Evolutionary conservation across 768 basidiomycete species (phyloP).

Genomic region (Podaxis sp.): DNA sequence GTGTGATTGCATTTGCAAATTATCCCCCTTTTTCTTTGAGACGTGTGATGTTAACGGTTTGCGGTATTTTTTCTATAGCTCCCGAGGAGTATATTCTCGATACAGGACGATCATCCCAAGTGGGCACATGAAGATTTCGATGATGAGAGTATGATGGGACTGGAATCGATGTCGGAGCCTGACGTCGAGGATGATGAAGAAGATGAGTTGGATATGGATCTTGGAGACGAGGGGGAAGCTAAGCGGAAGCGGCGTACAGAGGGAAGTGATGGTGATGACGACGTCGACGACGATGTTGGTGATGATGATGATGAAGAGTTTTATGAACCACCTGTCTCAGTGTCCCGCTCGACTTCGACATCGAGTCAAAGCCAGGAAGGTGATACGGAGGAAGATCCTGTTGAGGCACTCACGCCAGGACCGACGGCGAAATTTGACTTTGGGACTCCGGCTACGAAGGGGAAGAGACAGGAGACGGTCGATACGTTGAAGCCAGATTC

Average conservation of each 20-base stretch:
- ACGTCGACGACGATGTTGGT: slow-evolving; percentile 19
- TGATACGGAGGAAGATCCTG: slow-evolving; percentile 71
- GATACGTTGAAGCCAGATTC: slow-evolving; percentile 24
- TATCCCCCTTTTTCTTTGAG: slow-evolving; percentile 3
- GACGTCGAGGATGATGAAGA: slow-evolving; percentile 60
- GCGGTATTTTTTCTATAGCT: slow-evolving; percentile 33
- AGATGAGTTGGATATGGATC: slow-evolving; percentile 21
- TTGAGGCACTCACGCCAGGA: slow-evolving; percentile 70
- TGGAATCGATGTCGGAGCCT: slow-evolving; percentile 82
- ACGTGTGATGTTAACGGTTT: slow-evolving; percentile 1
- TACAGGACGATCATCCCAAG: slow-evolving; percentile 84
- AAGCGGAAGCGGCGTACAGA: background rate
- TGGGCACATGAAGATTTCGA: slow-evolving; percentile 74
- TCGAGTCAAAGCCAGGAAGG: slow-evolving; percentile 45
- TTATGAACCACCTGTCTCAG: slow-evolving; percentile 40
- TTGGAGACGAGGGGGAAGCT: background rate
- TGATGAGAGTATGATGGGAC: slow-evolving; percentile 56
- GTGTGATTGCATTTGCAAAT: slow-evolving; percentile 23
- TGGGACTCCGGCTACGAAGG: slow-evolving; percentile 16
- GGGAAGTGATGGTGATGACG: background rate
- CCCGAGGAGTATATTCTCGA: slow-evolving; percentile 75
- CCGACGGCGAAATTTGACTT: slow-evolving; percentile 39
- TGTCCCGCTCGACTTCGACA: slow-evolving; percentile 33
- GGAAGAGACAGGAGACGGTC: slow-evolving; percentile 24
- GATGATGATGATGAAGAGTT: slow-evolving; percentile 39